Base-by-base conservation (phyloP, 2,329 filamentous ascomycete species). In the Fusarium aywerte region DNA sequence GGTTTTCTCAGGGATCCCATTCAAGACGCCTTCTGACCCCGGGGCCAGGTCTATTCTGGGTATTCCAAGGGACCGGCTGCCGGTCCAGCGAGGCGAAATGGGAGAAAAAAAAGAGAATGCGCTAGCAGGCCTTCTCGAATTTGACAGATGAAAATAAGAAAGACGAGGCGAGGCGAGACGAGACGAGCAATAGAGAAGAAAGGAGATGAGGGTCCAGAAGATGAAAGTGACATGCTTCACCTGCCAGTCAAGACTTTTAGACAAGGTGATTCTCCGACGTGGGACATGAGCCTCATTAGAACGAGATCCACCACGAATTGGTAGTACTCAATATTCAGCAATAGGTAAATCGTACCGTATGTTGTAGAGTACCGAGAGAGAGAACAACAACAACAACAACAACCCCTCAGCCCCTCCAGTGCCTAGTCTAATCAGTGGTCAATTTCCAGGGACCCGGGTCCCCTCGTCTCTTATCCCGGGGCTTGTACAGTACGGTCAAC, bases 371-470 rank as follows among this genome's bases (percentile, higher is more conserved):
- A 15, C 18, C 20, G 21, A 21, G 38, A 12, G 27, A 27, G 27
- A 27, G 27, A 39, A 13, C 18, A 31, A 15, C 15, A 36, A 38
- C 31, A 49, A 48, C n/a, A 33, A 52, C 16, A 60, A 43, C 43
- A 61, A 60, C 58, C 58, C 27, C 39, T 60, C 38, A 60, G 58
- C 52, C 52, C 56, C 58, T 54, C 55, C 55, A 56, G 39, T 23
- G 15, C 20, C 36, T 27, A 27, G 27, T 27, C 36, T 56, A 58
- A 54, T 62, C 64, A 60, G 66, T 65, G 52, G 55, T 63, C 48
- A 67, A 71, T 64, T 74, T 73, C 71, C 63, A 73, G 68, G 73
- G 66, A 72, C 58, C 48, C 64, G 61, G 61, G 62, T 39, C 62
- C 38, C 47, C 60, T 63, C 47, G 53, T 40, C 36, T 56, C 23